Percentiles rank a stretch among this genome's conserved stretches.
These are phyloP conservation scores for Suhomyces taliae DNA, from an alignment of 1,139 yeast species.

Conservation along the genomic window DNA sequence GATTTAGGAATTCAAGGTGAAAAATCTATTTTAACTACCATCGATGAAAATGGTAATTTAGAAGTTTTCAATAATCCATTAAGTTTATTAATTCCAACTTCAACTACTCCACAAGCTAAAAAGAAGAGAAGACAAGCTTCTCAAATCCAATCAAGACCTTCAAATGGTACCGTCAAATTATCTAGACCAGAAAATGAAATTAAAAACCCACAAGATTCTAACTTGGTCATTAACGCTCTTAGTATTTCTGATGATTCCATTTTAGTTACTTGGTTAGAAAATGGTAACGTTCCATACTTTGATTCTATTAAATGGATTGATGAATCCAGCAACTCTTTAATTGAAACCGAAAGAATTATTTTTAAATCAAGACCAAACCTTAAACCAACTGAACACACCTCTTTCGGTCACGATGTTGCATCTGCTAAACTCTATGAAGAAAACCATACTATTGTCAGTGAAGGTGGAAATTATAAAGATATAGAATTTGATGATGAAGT, in stretches of 20 bases:
- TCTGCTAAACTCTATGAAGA: constrained; percentile 71
- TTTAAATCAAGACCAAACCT: constrained; percentile 41
- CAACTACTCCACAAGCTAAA: constrained; percentile 24
- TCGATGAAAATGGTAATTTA: constrained; percentile 67
- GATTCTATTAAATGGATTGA: constrained; percentile 58
- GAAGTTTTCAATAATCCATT: constrained; percentile 66
- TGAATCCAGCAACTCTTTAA: constrained; percentile 27
- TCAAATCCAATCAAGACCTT: constrained; percentile 47
- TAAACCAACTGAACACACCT: constrained; percentile 37
- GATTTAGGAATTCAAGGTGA: constrained; percentile 37
- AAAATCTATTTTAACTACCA: constrained; percentile 48
- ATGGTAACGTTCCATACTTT: constrained; percentile 62
- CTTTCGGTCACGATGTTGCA: constrained; percentile 68
- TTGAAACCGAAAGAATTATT: constrained; percentile 30
- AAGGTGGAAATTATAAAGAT: constrained; percentile 64
- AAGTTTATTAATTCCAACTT: constrained; percentile 15
- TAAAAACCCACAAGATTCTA: constrained; percentile 32
- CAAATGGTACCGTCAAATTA: constrained; percentile 43
- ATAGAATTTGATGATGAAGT: constrained; percentile 44
- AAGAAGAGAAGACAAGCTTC: constrained; percentile 35
- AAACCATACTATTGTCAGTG: constrained; percentile 60
- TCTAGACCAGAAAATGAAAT: constrained; percentile 45
- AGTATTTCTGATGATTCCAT: constrained; percentile 42
- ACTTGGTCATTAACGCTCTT: constrained; percentile 42
- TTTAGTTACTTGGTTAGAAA: constrained; percentile 69